phyloP scores from a whole-genome alignment of 768 basidiomycete genomes.

The Lentinus tigrinus region DNA sequence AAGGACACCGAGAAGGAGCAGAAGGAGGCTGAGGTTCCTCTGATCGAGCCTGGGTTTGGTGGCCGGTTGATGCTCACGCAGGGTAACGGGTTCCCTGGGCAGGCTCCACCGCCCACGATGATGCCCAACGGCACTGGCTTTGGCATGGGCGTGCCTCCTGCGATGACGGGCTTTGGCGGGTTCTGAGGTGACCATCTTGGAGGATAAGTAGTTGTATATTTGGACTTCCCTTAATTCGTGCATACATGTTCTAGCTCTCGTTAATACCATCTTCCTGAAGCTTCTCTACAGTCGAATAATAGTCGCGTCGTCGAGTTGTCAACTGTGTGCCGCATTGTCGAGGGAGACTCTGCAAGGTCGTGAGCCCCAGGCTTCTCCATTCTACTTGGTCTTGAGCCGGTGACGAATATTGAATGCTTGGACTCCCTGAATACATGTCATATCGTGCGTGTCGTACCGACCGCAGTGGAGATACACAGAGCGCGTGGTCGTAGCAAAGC shows the following conservation, averaged over 20 bases:
- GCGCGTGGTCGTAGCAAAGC: no score
- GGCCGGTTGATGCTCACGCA: slow-evolving; percentile 70
- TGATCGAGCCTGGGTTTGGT: slow-evolving; percentile 82
- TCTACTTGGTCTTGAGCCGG: no score
- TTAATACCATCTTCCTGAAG: slow-evolving; percentile 14
- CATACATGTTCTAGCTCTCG: slow-evolving; percentile 16
- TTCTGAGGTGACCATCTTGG: slow-evolving; percentile 29
- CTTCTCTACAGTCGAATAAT: not conserved
- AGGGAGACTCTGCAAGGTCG: no score
- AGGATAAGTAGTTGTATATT: slow-evolving; percentile 19
- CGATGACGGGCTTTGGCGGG: slow-evolving; percentile 65
- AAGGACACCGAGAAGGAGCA: slow-evolving; percentile 89
- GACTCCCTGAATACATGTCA: no score
- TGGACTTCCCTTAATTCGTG: slow-evolving; percentile 19
- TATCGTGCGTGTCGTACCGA: no score
- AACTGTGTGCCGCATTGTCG: no score
- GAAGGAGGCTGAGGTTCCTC: slow-evolving; percentile 80
- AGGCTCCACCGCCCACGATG: slow-evolving; percentile 57
- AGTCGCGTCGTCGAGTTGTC: no score
- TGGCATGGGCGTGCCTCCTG: slow-evolving; percentile 65
- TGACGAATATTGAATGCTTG: no score
- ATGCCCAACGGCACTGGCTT: slow-evolving; percentile 57
- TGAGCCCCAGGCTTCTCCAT: no score
- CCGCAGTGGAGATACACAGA: no score
- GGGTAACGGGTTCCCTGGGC: slow-evolving; percentile 64